phyloP scores from a whole-genome alignment of 371 early-diverging fungal genomes.

The Syncephalis plumigaleata region DNA sequence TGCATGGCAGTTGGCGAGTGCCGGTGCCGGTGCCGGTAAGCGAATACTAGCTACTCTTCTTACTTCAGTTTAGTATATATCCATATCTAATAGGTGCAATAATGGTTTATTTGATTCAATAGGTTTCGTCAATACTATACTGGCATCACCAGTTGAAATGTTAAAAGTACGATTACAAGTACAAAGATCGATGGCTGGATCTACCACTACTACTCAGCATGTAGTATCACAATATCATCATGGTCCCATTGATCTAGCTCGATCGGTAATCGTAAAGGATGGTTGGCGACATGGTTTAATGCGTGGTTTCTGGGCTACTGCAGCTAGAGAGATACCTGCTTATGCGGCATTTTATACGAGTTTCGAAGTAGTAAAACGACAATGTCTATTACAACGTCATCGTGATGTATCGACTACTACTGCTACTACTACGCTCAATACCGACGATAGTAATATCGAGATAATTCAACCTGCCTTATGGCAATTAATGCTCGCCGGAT shows the following conservation, averaged over 20 bases:
- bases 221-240: too few species aligned
- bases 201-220: conserved; percentile 6
- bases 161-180: conserved; percentile 68
- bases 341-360: conserved; percentile 72
- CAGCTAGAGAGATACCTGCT: conserved; percentile 62
- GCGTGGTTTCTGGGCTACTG: conserved; percentile 63
- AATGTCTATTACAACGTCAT: too few species aligned
- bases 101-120: too few species aligned
- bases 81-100: background rate
- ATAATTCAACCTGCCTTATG: conserved; percentile 26
- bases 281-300: conserved; percentile 50
- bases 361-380: conserved; percentile 53
- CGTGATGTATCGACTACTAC: too few species aligned
- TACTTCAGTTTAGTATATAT: background rate
- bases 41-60: background rate
- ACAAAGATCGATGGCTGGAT: conserved; percentile 8
- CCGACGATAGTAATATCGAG: conserved; percentile 10
- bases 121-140: conserved; percentile 44
- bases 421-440: too few species aligned
- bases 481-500: conserved; percentile 53
- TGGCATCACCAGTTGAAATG: conserved; percentile 68
- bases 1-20: conserved; percentile 44
- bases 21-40: conserved; percentile 59
- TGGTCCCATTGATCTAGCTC: conserved; percentile 54
- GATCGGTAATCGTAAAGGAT: conserved; percentile 33